A percentile compares a stretch with the other conserved stretches of the same genome.
Conservation (phyloP, 108 stramenopile species). For the Seminavis robusta region DNA sequence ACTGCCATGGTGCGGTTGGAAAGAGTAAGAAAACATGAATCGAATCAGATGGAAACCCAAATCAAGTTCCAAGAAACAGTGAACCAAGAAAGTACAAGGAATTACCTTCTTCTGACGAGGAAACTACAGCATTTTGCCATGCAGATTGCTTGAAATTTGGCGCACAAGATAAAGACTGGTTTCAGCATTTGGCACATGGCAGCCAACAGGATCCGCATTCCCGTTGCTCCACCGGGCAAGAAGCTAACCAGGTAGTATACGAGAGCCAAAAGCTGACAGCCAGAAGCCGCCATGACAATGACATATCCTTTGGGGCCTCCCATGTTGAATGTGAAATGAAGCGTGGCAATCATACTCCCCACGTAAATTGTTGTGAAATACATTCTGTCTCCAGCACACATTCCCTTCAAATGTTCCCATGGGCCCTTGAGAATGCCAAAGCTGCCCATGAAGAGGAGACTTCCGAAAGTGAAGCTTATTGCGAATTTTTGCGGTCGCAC, state of each 20-base stretch:
- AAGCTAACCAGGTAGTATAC: constrained; percentile 91
- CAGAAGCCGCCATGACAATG: constrained; percentile 62
- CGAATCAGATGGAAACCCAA: too few species aligned
- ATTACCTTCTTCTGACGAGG: not conserved
- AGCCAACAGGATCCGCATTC: constrained; percentile 60
- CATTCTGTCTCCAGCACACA: constrained; percentile 70
- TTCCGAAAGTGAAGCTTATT: constrained; percentile 88
- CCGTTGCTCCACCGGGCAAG: constrained; percentile 82
- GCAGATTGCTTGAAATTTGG: constrained; percentile 63
- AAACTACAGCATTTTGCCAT: constrained; percentile 32
- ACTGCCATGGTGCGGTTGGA: too few species aligned
- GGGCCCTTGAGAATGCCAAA: constrained; percentile 88
- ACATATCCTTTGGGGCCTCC: constrained; percentile 79
- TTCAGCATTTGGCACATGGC: constrained; percentile 69
- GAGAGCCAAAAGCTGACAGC: constrained; percentile 67
- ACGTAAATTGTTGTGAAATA: constrained; percentile 77
- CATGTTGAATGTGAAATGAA: constrained; percentile 73
- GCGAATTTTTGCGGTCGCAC: constrained; percentile 94
- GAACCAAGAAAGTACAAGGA: too few species aligned
- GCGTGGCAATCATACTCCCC: constrained; percentile 69
- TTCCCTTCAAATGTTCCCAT: constrained; percentile 63
- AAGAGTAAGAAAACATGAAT: too few species aligned
- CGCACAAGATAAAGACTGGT: constrained; percentile 65
- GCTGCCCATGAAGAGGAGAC: constrained; percentile 85
- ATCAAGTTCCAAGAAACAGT: too few species aligned